Evolutionary conservation across 352 stramenopile species (phyloP), one percentile per base, ranked within the genome.

Genomic region (Lagenidium sp.): DNA sequence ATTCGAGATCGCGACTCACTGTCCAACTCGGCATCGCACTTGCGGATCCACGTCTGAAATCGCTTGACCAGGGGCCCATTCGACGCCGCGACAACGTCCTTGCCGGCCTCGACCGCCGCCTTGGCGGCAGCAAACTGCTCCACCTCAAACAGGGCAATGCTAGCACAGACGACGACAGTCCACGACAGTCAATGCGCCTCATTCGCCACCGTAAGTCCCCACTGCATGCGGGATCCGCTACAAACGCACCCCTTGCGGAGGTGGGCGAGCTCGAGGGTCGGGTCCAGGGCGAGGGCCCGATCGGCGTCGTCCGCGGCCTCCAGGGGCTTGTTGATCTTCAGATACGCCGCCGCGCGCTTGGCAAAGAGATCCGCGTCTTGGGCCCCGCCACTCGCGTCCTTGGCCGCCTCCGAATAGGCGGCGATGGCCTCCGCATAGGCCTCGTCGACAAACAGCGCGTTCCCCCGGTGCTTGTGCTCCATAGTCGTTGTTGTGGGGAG

Each of bases 21-120:
- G 50, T 87, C 66, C 19, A 88, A 12, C 38, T 95, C 82, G 0
- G 80, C 77, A 31, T 95, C 71, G 41, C 85, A 95, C 44, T 94
- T 95, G 52, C 85, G 74, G 43, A 94, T 73, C 80, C 82, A 95
- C 21, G 68, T 92, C 55, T 80, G 75, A 47, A 92, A 85, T 11
- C 63, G 69, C 43, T 76, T 79, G 11, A 45, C 36, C 11, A 85
- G 42, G 19, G 41, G 26, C 16, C 80, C 57, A 16, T 74, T 64
- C 0, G 32, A 25, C 22, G 57, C 54, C 35, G 47, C 40, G 1
- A 57, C 53, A 0, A 64, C 26, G 4, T 63, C 31, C 44, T 83
- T 83, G 23, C 79, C 81, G 2, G 29, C 30, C 21, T 60, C 42
- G 42, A 95, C 94, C 13, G 68, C 60, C 41, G 49, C 61, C 44